Evolutionary conservation across 164 flowering plant genomes (phyloP).

Genomic region (Santalum album): DNA sequence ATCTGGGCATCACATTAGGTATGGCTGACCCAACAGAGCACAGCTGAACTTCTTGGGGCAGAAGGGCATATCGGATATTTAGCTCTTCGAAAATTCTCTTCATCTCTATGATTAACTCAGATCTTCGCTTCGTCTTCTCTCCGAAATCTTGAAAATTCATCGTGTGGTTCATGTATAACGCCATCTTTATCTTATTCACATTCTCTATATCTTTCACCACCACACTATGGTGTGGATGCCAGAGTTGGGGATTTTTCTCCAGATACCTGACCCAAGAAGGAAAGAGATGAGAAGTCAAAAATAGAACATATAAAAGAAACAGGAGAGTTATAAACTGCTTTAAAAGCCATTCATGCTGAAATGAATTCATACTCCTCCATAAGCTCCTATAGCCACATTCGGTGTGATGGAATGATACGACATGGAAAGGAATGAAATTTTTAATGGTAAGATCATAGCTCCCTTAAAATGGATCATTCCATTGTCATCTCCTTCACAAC

Average conservation of each 20-base stretch:
- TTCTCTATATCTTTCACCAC: conserved; percentile 58
- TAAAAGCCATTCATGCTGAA: too few relatives aligned
- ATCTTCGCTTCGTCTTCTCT: conserved; percentile 40
- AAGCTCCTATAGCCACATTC: too few relatives aligned
- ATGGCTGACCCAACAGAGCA: conserved; percentile 7
- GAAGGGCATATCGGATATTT: conserved; percentile 36
- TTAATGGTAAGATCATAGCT: too few relatives aligned
- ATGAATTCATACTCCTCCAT: too few relatives aligned
- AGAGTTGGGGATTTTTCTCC: conserved; percentile 36
- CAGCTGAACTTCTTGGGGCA: conserved; percentile 44
- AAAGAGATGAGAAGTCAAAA: not conserved
- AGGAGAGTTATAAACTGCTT: too few relatives aligned
- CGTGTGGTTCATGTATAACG: conserved; percentile 38
- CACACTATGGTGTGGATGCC: conserved; percentile 43
- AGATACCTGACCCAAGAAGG: conserved; percentile 28
- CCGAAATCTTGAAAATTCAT: conserved; percentile 54
- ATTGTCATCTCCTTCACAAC: too few relatives aligned
- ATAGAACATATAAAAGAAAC: too few relatives aligned
- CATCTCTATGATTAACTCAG: conserved; percentile 38
- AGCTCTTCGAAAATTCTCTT: conserved; percentile 53
- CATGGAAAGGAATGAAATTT: too few relatives aligned
- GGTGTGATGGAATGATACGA: too few relatives aligned
- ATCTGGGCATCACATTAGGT: conserved; percentile 1
- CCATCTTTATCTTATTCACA: conserved; percentile 52
- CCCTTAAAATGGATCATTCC: too few relatives aligned